Conservation (phyloP, 345 rosid genomes). For the Salix purpurea region DNA sequence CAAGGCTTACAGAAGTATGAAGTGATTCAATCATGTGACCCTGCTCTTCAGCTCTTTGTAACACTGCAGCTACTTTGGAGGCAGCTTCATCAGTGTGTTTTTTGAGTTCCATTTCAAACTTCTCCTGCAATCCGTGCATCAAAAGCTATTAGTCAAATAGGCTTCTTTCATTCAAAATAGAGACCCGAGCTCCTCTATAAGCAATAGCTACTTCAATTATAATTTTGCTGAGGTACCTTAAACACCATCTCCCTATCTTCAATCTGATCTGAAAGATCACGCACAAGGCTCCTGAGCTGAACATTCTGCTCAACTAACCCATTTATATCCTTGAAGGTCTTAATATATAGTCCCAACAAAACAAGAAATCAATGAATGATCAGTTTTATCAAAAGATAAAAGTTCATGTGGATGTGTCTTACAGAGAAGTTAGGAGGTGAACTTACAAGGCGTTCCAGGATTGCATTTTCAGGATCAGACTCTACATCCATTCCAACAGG, state of each 20-base stretch:
- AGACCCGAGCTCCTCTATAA: slow-evolving; percentile 6
- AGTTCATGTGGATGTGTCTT: slow-evolving; percentile 6
- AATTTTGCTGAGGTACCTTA: slow-evolving; percentile 50
- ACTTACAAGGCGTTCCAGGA: slow-evolving; percentile 74
- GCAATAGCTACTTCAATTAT: not conserved
- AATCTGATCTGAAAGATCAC: slow-evolving; percentile 73
- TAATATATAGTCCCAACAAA: not conserved
- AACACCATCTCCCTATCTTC: slow-evolving; percentile 64
- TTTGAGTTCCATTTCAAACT: slow-evolving; percentile 58
- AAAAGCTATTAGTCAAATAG: not conserved
- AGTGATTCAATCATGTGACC: slow-evolving; percentile 84
- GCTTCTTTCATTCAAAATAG: not conserved
- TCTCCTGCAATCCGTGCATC: slow-evolving; percentile 46
- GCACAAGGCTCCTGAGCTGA: slow-evolving; percentile 82
- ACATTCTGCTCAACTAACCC: slow-evolving; percentile 96
- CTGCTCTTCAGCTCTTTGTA: slow-evolving; percentile 92
- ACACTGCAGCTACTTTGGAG: slow-evolving; percentile 69
- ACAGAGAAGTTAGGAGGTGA: slow-evolving; percentile 1
- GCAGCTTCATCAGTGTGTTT: slow-evolving; percentile 75
- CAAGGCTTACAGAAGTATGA: slow-evolving; percentile 68
- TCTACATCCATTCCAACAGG: slow-evolving; percentile 46
- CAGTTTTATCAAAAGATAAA: not conserved
- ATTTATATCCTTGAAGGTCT: slow-evolving; percentile 82
- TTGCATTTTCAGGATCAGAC: slow-evolving; percentile 60
- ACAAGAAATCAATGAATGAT: not conserved